Conservation (phyloP, 345 rosid species). For the Erysimum cheiranthoides region DNA sequence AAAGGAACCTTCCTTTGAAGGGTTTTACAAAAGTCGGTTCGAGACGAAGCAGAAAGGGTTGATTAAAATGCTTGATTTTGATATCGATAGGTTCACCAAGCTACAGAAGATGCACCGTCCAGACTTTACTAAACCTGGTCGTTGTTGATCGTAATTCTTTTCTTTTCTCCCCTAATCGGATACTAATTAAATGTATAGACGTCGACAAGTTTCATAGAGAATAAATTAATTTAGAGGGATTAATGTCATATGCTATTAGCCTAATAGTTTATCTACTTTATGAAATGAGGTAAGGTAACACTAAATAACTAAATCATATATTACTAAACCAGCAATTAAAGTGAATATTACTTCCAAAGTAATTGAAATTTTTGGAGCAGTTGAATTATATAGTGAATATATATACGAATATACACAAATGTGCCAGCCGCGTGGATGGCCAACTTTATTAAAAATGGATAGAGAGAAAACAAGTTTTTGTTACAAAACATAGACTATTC, state of each 20-base stretch:
- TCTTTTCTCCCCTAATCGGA: conserved; percentile 10
- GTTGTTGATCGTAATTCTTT: conserved; percentile 29
- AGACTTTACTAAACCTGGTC: conserved; percentile 15
- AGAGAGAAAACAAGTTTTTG: background rate
- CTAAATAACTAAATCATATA: background rate
- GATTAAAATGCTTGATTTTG: conserved; percentile 56
- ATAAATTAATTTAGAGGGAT: conserved; percentile 19
- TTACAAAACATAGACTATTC: conserved; percentile 1
- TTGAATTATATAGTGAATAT: background rate
- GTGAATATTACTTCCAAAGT: background rate
- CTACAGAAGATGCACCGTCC: conserved; percentile 53
- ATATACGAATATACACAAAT: background rate
- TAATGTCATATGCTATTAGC: background rate
- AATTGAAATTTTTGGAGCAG: background rate
- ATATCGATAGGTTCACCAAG: conserved; percentile 58
- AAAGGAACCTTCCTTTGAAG: conserved; percentile 90
- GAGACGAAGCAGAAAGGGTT: conserved; percentile 64
- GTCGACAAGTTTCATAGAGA: background rate
- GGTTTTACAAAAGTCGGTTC: conserved; percentile 78
- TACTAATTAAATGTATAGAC: conserved; percentile 37
- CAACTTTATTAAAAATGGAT: background rate
- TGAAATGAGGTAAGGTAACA: background rate
- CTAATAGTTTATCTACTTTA: background rate
- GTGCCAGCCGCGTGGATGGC: conserved; percentile 27
- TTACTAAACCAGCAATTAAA: background rate